Conservation (phyloP, 2,329 filamentous ascomycete genomes). For the Penicillium rolfsii region DNA sequence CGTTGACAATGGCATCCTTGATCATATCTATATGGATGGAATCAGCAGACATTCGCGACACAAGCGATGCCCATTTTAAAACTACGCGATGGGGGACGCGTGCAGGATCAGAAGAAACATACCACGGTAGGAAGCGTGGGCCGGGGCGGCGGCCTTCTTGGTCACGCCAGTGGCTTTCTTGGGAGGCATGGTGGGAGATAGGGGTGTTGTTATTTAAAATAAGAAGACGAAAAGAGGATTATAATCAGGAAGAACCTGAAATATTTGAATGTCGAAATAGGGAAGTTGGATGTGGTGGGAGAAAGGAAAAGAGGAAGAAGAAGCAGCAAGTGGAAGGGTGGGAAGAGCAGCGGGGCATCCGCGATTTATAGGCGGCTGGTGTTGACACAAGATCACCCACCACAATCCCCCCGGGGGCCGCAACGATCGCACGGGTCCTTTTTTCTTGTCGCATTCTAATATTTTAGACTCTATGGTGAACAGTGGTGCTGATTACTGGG, state of each 20-base stretch:
- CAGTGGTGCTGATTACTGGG: not conserved
- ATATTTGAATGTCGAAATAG: constrained; percentile 18
- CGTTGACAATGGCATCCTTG: constrained; percentile 71
- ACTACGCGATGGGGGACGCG: constrained; percentile 52
- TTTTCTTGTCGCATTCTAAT: constrained; percentile 10
- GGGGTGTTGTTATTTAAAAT: not conserved
- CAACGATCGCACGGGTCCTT: constrained; percentile 29
- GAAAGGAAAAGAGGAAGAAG: constrained; percentile 30
- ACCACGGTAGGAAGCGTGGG: constrained; percentile 71
- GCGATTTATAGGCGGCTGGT: constrained; percentile 48
- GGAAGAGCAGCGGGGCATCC: constrained; percentile 46
- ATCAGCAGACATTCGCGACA: constrained; percentile 61
- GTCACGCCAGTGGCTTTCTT: constrained; percentile 62
- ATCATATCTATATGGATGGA: constrained; percentile 65
- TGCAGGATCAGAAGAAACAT: constrained; percentile 51
- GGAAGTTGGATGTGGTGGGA: constrained; percentile 16
- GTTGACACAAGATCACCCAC: constrained; percentile 49
- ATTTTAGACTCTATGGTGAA: not conserved
- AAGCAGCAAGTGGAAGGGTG: constrained; percentile 41
- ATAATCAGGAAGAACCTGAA: constrained; percentile 5
- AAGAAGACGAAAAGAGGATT: constrained; percentile 14
- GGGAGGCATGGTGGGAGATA: constrained; percentile 60
- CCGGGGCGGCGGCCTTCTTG: constrained; percentile 61
- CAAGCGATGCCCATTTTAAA: constrained; percentile 41
- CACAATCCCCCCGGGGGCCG: constrained; percentile 9